Evolutionary conservation across 2,329 filamentous ascomycete genomes (phyloP).

Genomic region (Aspergillus sclerotialis): DNA sequence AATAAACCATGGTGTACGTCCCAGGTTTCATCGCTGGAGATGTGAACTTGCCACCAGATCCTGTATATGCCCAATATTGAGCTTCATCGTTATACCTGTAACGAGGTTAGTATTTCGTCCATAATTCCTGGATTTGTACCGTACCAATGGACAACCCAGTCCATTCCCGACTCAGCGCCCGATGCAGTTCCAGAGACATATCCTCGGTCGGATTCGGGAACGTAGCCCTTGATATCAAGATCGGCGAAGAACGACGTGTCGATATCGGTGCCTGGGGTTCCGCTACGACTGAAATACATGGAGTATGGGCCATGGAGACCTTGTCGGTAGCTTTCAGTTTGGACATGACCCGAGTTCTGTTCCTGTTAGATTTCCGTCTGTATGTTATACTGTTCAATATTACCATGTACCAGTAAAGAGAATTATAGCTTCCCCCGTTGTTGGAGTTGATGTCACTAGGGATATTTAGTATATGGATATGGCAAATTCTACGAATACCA

Average conservation of each 20-base stretch:
- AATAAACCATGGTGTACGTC: constrained; percentile 62
- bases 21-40: constrained; percentile 62
- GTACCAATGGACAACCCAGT: constrained; percentile 57
- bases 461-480: constrained; percentile 2
- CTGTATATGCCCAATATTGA: constrained; percentile 60
- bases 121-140: not conserved
- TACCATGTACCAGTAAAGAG: constrained; percentile 61
- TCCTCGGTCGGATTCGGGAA: constrained; percentile 50
- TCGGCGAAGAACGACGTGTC: constrained; percentile 56
- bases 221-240: constrained; percentile 53
- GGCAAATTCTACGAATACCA: not conserved
- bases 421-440: constrained; percentile 50
- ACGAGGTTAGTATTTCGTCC: not conserved
- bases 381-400: not conserved
- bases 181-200: constrained; percentile 55
- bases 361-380: constrained; percentile 3
- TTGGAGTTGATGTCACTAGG: constrained; percentile 57
- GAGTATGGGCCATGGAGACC: constrained; percentile 62
- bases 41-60: constrained; percentile 50
- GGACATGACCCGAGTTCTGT: constrained; percentile 55
- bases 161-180: constrained; percentile 47
- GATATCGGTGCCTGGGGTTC: constrained; percentile 44
- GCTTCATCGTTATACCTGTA: constrained; percentile 47
- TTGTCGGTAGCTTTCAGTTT: constrained; percentile 55
- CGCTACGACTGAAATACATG: constrained; percentile 53